A percentile compares a stretch with the other conserved stretches of the same genome.
phyloP scores from a whole-genome alignment of 1,284 basidiomycete species.

The Pascua sp. region DNA sequence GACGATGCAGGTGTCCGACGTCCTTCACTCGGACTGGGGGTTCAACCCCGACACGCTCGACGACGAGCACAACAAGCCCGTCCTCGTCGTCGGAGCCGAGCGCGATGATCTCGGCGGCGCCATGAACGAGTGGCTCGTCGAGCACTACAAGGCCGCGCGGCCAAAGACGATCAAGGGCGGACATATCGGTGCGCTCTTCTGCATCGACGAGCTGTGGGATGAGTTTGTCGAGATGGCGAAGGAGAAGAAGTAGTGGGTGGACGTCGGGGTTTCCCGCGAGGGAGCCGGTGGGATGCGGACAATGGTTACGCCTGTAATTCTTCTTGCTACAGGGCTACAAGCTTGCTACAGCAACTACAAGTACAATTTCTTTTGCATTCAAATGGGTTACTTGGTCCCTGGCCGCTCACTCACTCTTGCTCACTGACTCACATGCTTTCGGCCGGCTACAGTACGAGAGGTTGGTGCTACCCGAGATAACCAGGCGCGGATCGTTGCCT shows the following conservation, averaged over 20 bases:
- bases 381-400: too few species aligned
- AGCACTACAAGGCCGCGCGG: slow-evolving; percentile 50
- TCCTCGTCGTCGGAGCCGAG: slow-evolving; percentile 52
- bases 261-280: too few species aligned
- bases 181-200: slow-evolving; percentile 53
- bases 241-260: not conserved
- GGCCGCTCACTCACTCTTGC: too few species aligned
- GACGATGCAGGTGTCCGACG: slow-evolving; percentile 52
- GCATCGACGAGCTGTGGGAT: slow-evolving; percentile 52
- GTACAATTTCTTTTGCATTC: too few species aligned
- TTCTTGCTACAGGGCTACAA: too few species aligned
- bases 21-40: slow-evolving; percentile 59
- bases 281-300: too few species aligned
- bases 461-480: too few species aligned
- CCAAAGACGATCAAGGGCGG: slow-evolving; percentile 53
- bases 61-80: slow-evolving; percentile 52
- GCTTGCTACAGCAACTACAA: too few species aligned
- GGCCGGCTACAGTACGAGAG: too few species aligned
- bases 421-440: too few species aligned
- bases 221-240: slow-evolving; percentile 2
- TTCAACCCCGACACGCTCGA: slow-evolving; percentile 53
- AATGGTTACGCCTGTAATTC: too few species aligned
- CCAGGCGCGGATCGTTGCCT: too few species aligned
- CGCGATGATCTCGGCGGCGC: slow-evolving; percentile 50
- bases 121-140: slow-evolving; percentile 55